phyloP scores from a whole-genome alignment of 129 eudicot genomes.

The Gnaphalium uliginosum region DNA sequence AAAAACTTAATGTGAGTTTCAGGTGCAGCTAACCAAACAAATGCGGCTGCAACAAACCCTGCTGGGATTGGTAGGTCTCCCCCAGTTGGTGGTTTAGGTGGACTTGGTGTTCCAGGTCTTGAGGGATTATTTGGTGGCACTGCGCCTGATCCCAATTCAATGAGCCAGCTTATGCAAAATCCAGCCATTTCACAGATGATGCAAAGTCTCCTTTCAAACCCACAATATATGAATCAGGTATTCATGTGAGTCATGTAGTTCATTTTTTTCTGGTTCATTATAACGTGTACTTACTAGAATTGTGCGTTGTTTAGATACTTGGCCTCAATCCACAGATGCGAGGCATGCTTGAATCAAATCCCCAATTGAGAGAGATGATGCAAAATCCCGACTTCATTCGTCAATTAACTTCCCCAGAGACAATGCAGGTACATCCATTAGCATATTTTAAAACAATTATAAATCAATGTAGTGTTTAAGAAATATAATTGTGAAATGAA shows the following conservation, averaged over 20 bases:
- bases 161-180: constrained; percentile 75
- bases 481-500: not conserved
- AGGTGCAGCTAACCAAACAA: constrained; percentile 60
- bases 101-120: constrained; percentile 62
- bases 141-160: constrained; percentile 56
- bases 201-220: constrained; percentile 82
- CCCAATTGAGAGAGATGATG: constrained; percentile 85
- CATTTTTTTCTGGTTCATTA: not conserved
- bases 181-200: constrained; percentile 84
- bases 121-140: constrained; percentile 62
- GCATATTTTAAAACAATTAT: constrained; percentile 17
- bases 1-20: constrained; percentile 21
- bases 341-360: constrained; percentile 67
- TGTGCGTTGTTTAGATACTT: constrained; percentile 45
- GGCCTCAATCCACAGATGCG: constrained; percentile 73
- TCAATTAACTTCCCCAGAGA: constrained; percentile 71
- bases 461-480: not conserved
- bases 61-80: constrained; percentile 53
- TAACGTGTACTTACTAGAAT: constrained; percentile 18
- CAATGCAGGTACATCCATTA: constrained; percentile 70
- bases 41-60: constrained; percentile 43
- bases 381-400: constrained; percentile 84
- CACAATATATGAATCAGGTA: constrained; percentile 89
- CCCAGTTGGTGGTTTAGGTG: constrained; percentile 64
- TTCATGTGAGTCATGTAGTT: not conserved